A percentile compares a stretch with the other conserved stretches of the same genome.
These are phyloP conservation scores for Ceratocystis cubensis DNA, from an alignment of 2,329 filamentous ascomycete species.

Conservation along the genomic window DNA sequence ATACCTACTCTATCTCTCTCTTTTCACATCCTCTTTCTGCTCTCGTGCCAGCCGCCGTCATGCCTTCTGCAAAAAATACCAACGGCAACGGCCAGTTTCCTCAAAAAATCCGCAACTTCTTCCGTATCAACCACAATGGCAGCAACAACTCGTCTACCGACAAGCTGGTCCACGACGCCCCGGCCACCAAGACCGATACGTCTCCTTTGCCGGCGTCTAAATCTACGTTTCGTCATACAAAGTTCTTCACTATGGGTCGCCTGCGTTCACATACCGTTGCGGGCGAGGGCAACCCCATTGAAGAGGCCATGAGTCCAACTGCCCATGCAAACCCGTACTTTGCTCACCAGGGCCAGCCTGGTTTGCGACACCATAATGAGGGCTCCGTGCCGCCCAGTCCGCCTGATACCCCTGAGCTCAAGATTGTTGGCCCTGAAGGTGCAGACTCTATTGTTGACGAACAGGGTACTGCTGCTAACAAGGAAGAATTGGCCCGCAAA, in stretches of 20 bases:
- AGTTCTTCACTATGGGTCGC: constrained; percentile 78
- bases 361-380: constrained; percentile 86
- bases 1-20: neutral
- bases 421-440: constrained; percentile 55
- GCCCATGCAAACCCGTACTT: constrained; percentile 96
- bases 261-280: constrained; percentile 82
- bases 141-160: constrained; percentile 20
- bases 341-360: constrained; percentile 85
- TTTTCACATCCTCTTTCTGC: neutral
- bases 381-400: constrained; percentile 86
- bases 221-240: constrained; percentile 64
- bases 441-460: constrained; percentile 34
- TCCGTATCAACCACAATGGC: constrained; percentile 43
- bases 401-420: constrained; percentile 73
- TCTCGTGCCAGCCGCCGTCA: constrained; percentile 24
- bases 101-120: constrained; percentile 58
- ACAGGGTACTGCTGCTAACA: constrained; percentile 63
- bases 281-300: constrained; percentile 82
- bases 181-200: constrained; percentile 22
- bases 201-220: constrained; percentile 32
- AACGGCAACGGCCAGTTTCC: constrained; percentile 49
- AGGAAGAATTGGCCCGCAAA: constrained; percentile 88
- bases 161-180: constrained; percentile 15
- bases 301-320: constrained; percentile 80
- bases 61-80: constrained; percentile 43